These are phyloP conservation scores for Saturnispora dispora DNA, from an alignment of 805 yeast species.

Conservation along the genomic window DNA sequence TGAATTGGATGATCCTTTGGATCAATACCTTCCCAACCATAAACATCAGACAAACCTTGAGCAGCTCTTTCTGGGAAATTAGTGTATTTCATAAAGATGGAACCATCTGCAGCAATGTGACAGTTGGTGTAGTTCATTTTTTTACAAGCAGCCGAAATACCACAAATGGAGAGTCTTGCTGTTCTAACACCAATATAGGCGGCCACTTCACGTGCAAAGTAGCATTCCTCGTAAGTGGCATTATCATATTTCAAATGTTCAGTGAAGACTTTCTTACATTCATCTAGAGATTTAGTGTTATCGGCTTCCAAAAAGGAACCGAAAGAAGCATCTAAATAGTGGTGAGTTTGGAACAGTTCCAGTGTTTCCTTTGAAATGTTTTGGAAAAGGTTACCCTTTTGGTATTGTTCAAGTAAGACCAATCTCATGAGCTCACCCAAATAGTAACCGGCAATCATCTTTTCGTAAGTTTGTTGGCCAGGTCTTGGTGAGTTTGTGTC, in stretches of 20 bases:
- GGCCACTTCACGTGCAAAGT: constrained; percentile 69
- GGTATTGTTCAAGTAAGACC: constrained; percentile 64
- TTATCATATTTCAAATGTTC: constrained; percentile 43
- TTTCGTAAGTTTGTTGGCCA: constrained; percentile 93
- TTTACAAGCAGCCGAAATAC: constrained; percentile 90
- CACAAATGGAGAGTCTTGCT: constrained; percentile 90
- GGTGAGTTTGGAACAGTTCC: constrained; percentile 49
- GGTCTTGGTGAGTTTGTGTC: constrained; percentile 94
- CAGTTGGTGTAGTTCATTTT: constrained; percentile 74
- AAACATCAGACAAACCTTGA: constrained; percentile 81
- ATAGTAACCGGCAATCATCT: constrained; percentile 97
- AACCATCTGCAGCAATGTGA: constrained; percentile 97
- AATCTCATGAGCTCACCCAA: constrained; percentile 88
- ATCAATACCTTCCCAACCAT: constrained; percentile 55
- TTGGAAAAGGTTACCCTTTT: constrained; percentile 58
- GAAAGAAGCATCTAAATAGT: constrained; percentile 81
- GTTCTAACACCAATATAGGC: constrained; percentile 90
- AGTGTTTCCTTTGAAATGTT: constrained; percentile 45
- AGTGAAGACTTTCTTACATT: constrained; percentile 60
- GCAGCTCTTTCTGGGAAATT: constrained; percentile 92
- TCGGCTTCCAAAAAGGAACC: constrained; percentile 85
- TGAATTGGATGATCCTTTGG: constrained; percentile 62
- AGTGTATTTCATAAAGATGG: constrained; percentile 91
- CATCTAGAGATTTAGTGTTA: constrained; percentile 75
- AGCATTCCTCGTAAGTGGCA: constrained; percentile 75